phyloP scores from a whole-genome alignment of 1,284 basidiomycete species.

The Irpex rosettiformis region DNA sequence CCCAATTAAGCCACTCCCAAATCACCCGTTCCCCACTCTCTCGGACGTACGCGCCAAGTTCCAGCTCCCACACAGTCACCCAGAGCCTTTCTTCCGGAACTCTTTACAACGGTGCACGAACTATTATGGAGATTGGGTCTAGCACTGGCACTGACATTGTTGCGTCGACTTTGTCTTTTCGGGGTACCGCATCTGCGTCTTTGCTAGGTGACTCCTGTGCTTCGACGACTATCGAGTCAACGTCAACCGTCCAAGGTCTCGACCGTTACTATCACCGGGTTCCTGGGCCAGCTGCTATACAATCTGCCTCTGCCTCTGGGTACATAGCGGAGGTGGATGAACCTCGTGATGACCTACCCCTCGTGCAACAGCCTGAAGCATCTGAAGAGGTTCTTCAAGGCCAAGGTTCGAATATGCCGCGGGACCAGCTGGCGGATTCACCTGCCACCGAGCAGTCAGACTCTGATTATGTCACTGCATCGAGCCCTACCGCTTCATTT shows the following conservation, averaged over 20 bases:
- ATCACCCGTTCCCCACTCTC: not conserved
- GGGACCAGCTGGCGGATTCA: not conserved
- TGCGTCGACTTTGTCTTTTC: conserved; percentile 10
- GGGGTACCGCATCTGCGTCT: conserved; percentile 1
- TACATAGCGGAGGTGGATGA: not conserved
- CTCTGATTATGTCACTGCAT: conserved; percentile 5
- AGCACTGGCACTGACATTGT: conserved; percentile 13
- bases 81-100: not conserved
- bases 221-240: not conserved
- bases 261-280: not conserved
- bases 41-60: not conserved
- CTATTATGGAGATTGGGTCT: conserved; percentile 9
- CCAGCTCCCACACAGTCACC: not conserved
- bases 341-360: not conserved
- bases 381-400: not conserved
- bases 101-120: not conserved
- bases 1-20: not conserved
- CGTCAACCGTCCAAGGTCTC: not conserved
- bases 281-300: not conserved
- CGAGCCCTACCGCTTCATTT: conserved; percentile 3
- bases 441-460: not conserved
- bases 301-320: not conserved
- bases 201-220: conserved; percentile 12
- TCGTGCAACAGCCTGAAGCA: not conserved
- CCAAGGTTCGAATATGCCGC: not conserved